Percentiles rank a stretch among this genome's conserved stretches.
Conservation (phyloP, 129 eudicot genomes). For the Artemisia annua region DNA sequence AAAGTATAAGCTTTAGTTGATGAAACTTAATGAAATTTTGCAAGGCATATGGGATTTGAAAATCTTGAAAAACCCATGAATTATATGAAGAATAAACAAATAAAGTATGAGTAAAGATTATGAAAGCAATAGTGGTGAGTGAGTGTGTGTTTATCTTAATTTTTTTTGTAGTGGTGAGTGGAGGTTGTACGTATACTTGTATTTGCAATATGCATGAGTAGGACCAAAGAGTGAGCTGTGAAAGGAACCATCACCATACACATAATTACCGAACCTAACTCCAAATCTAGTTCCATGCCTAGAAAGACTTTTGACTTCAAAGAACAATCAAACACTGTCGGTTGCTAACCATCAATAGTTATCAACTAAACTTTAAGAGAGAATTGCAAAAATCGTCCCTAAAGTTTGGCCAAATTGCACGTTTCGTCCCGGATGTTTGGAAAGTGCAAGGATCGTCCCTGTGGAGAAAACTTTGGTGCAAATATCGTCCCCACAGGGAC, state of each 20-base stretch:
- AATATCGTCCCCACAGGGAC: too few species aligned
- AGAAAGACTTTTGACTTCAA: slow-evolving; percentile 27
- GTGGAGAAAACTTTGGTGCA: too few species aligned
- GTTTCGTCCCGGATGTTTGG: too few species aligned
- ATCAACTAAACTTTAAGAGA: too few species aligned
- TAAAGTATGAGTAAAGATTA: neutral
- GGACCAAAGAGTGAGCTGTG: slow-evolving; percentile 32
- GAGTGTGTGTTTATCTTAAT: slow-evolving; percentile 3
- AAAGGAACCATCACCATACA: slow-evolving; percentile 29
- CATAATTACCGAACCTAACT: slow-evolving; percentile 29
- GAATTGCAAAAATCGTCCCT: too few species aligned
- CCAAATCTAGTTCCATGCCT: slow-evolving; percentile 49
- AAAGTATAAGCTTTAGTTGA: slow-evolving; percentile 19
- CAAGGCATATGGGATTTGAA: slow-evolving; percentile 6
- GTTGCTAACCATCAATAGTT: slow-evolving; percentile 42
- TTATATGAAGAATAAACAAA: slow-evolving; percentile 5
- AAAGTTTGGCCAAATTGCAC: too few species aligned
- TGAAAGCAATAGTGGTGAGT: slow-evolving; percentile 1
- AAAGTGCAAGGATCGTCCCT: too few species aligned
- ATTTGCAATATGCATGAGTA: slow-evolving; percentile 34
- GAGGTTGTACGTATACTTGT: slow-evolving; percentile 20
- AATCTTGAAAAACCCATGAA: slow-evolving; percentile 30
- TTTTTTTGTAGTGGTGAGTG: neutral
- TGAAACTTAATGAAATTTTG: slow-evolving; percentile 15
- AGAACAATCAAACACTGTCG: slow-evolving; percentile 48